Evolutionary conservation across 345 rosid species (phyloP).

Genomic region (Rhodamnia argentea): DNA sequence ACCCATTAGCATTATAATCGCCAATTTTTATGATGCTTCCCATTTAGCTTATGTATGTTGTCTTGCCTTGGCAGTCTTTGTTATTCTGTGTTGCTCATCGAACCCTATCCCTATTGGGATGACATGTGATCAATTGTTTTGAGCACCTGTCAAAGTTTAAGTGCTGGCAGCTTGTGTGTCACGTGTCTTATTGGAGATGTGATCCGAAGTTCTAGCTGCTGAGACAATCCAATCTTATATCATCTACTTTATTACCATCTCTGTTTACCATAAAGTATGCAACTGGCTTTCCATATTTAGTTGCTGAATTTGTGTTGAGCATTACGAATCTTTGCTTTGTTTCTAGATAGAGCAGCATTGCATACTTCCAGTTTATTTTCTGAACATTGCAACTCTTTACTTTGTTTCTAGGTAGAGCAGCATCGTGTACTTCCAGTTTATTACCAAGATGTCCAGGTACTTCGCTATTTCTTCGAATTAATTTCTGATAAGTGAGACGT

Average conservation of each 20-base stretch:
- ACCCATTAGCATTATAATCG: not conserved
- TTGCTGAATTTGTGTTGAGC: not conserved
- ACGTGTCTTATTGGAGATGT: not conserved
- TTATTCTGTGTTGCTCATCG: not conserved
- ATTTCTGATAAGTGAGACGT: too few species aligned
- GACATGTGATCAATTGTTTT: not conserved
- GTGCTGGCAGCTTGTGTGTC: not conserved
- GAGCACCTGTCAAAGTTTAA: not conserved
- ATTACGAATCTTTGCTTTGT: not conserved
- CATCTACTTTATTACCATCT: not conserved
- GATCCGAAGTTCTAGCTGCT: not conserved
- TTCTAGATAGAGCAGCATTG: not conserved
- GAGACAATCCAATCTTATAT: not conserved
- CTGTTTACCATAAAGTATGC: not conserved
- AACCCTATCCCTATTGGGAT: not conserved
- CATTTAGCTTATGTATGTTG: not conserved
- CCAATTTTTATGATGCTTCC: not conserved
- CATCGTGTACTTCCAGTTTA: constrained; percentile 55
- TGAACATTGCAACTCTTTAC: constrained; percentile 3
- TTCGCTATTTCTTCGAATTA: too few species aligned
- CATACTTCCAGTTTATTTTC: not conserved
- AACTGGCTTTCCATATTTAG: not conserved
- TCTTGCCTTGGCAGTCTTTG: not conserved
- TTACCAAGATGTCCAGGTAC: too few species aligned
- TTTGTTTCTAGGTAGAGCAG: constrained; percentile 67